phyloP scores from a whole-genome alignment of 1,284 basidiomycete species.

The Meira miltonrushii region DNA sequence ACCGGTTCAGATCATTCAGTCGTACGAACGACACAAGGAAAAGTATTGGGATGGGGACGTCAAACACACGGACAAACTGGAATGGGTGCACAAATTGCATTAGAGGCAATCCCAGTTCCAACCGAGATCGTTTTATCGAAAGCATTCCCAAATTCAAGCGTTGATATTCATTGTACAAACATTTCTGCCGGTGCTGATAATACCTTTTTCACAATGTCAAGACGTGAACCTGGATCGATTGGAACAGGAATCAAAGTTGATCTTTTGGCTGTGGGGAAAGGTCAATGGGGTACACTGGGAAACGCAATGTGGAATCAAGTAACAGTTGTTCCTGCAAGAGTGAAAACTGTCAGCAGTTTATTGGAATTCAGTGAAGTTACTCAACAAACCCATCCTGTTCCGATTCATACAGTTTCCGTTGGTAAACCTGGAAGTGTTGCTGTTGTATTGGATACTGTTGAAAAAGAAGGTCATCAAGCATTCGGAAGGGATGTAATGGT shows the following conservation, averaged over 20 bases:
- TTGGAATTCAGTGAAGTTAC: conserved; percentile 54
- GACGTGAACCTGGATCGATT: conserved; percentile 52
- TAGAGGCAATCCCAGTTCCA: conserved; percentile 72
- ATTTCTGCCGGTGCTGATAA: conserved; percentile 45
- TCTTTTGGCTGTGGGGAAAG: conserved; percentile 73
- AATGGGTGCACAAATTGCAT: conserved; percentile 65
- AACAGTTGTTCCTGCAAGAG: conserved; percentile 66
- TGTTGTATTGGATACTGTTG: conserved; percentile 42
- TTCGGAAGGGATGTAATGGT: conserved; percentile 59
- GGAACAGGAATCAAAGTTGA: conserved; percentile 55
- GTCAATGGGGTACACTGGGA: conserved; percentile 80
- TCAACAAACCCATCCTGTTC: conserved; percentile 67
- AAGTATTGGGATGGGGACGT: conserved; percentile 61
- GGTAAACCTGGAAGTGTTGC: conserved; percentile 63
- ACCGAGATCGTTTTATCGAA: conserved; percentile 75
- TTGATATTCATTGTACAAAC: conserved; percentile 27
- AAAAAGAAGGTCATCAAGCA: conserved; percentile 36
- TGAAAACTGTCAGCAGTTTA: conserved; percentile 76
- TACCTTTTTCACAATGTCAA: conserved; percentile 40
- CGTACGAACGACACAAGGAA: conserved; percentile 62
- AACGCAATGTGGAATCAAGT: conserved; percentile 73
- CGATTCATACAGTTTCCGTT: conserved; percentile 65
- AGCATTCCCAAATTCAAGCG: conserved; percentile 58
- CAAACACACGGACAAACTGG: conserved; percentile 67
- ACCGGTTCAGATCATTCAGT: conserved; percentile 68